phyloP scores from a whole-genome alignment of 768 basidiomycete genomes.

The Multifurca ochricompacta region DNA sequence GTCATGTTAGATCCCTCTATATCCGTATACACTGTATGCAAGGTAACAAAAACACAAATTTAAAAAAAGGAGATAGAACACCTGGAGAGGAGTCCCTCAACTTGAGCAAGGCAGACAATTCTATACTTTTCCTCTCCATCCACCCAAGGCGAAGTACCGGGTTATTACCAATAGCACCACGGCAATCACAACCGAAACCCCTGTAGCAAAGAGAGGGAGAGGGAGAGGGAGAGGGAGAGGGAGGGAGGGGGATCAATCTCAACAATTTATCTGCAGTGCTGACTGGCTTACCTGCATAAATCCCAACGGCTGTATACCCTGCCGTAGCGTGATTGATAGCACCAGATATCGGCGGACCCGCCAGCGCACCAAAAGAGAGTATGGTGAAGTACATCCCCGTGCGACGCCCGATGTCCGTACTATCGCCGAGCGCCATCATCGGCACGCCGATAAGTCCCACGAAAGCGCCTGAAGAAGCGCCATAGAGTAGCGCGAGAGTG shows the following conservation, averaged over 20 bases:
- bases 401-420: constrained; percentile 55
- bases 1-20: too few species aligned
- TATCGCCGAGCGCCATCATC: constrained; percentile 51
- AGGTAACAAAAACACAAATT: too few species aligned
- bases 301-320: constrained; percentile 46
- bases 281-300: constrained; percentile 48
- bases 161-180: neutral
- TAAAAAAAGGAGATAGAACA: too few species aligned
- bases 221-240: neutral
- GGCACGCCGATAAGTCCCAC: constrained; percentile 50
- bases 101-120: too few species aligned
- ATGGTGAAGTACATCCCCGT: constrained; percentile 59
- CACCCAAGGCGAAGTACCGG: neutral
- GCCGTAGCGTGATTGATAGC: constrained; percentile 49
- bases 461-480: constrained; percentile 56
- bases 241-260: too few species aligned
- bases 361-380: constrained; percentile 52
- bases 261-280: neutral
- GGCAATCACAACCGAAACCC: neutral
- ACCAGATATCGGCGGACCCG: constrained; percentile 68
- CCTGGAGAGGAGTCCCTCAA: too few species aligned
- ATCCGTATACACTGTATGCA: too few species aligned
- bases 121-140: constrained; percentile 7
- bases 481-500: constrained; percentile 52
- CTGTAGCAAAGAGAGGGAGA: neutral